Evolutionary conservation across 306 rosid genomes (phyloP).

Genomic region (Astragalus glycyphyllos): DNA sequence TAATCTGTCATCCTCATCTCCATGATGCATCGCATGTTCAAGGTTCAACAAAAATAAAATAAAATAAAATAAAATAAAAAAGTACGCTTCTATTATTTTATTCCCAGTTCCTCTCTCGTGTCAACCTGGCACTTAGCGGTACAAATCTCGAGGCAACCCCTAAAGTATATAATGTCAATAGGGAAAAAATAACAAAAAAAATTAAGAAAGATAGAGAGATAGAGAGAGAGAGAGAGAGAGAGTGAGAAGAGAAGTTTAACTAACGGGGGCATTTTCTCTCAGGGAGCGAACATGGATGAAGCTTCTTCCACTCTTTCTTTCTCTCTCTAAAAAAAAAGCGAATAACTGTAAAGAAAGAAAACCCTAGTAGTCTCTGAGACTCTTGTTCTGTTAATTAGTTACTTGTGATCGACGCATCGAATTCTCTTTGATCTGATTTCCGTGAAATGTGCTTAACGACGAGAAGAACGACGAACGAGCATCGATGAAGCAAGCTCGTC

Average conservation of each 20-base stretch:
- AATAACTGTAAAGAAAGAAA: slow-evolving; percentile 46
- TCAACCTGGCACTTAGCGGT: slow-evolving; percentile 21
- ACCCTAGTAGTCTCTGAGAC: slow-evolving; percentile 50
- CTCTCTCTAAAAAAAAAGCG: slow-evolving; percentile 43
- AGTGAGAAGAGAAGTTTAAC: neutral
- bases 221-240: neutral
- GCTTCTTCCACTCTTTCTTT: slow-evolving; percentile 34
- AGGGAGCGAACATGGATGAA: slow-evolving; percentile 66
- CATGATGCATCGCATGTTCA: no score
- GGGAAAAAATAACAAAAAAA: neutral
- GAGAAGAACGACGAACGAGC: slow-evolving; percentile 39
- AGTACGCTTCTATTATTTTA: neutral
- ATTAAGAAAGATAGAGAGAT: neutral
- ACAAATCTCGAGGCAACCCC: slow-evolving; percentile 34
- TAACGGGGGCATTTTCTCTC: slow-evolving; percentile 22
- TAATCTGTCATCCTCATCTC: no score
- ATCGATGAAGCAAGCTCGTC: slow-evolving; percentile 80
- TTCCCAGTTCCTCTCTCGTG: slow-evolving; percentile 2
- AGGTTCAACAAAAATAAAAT: no score
- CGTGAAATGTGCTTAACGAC: slow-evolving; percentile 61
- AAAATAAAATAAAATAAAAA: no score
- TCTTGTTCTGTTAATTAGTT: neutral
- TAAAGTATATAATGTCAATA: neutral
- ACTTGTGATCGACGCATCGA: slow-evolving; percentile 60
- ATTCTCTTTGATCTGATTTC: slow-evolving; percentile 54